Evolutionary conservation across 306 rosid species (phyloP), one percentile per base, ranked within the genome.

Genomic region (Medicago lupulina): DNA sequence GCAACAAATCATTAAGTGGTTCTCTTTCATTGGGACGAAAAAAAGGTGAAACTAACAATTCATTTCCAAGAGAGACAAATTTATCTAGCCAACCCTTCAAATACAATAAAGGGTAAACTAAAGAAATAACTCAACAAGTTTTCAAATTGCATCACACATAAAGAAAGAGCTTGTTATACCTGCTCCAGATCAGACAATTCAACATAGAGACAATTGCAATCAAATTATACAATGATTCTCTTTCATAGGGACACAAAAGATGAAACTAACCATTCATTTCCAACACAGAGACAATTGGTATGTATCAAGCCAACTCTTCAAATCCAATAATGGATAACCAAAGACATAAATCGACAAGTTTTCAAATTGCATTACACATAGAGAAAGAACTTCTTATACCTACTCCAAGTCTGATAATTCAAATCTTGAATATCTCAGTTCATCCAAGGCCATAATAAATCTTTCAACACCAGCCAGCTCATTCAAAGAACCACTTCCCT

Each of bases 381-480:
- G 1, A 34, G 38, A 34, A 34, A 34, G 38, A 34, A 1, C 38
- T 34, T 34, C 5, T 34, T 34, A 34, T 34, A 34, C 38, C 38
- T 34, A 4, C 38, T 34, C 7, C 38, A 34, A 7, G 85, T 83
- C 90, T 68, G 85, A 83, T 77, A 82, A 74, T 78, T 91, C 89
- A 86, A 88, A 90, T 66, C 91, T 83, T 39, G 90, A 88, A 78
- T 91, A 78, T 76, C 93, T 96, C 83, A 94, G 63, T 75, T 88
- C 93, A 85, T 90, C 83, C 86, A 94, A 60, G 47, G 91, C 93
- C 59, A 67, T 81, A 75, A 94, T 79, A 87, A 94, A 91, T 81
- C 83, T 88, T 83, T 81, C 73, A 15, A 88, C 81, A 66, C 82
- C 82, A 41, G 74, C 81, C 7, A 80, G 85, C 77, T 81, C 82